phyloP scores from a whole-genome alignment of 495 filamentous ascomycete species.

The Aspergillus cavernicola region DNA sequence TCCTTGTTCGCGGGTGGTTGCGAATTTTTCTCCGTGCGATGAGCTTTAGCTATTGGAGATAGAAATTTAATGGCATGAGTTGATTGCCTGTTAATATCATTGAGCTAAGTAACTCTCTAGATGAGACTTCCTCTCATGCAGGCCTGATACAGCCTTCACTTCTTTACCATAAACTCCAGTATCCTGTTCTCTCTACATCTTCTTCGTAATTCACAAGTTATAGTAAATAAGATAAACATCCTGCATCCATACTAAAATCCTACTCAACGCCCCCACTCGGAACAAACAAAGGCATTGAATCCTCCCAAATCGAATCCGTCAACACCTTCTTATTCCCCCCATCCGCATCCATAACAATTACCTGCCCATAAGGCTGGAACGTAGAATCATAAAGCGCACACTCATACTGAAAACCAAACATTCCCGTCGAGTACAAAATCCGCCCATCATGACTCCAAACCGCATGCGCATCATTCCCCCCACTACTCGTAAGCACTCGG shows the following conservation, averaged over 20 bases:
- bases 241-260: neutral
- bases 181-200: too few relatives aligned
- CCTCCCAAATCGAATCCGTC: conserved; percentile 34
- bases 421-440: conserved; percentile 30
- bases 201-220: too few relatives aligned
- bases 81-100: too few relatives aligned
- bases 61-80: too few relatives aligned
- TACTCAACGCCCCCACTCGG: neutral
- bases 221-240: too few relatives aligned
- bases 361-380: conserved; percentile 35
- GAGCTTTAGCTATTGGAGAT: too few relatives aligned
- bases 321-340: conserved; percentile 27
- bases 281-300: conserved; percentile 26
- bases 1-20: too few relatives aligned
- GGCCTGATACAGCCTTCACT: too few relatives aligned
- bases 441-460: conserved; percentile 37
- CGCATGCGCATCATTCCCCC: conserved; percentile 41
- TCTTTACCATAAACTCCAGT: too few relatives aligned
- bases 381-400: conserved; percentile 30
- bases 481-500: conserved; percentile 27
- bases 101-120: too few relatives aligned
- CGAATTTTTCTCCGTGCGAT: too few relatives aligned
- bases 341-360: conserved; percentile 32
- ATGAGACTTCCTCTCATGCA: too few relatives aligned
- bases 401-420: conserved; percentile 35